Conservation (phyloP, 2,329 filamentous ascomycete genomes). For the Cadophora gregata region DNA sequence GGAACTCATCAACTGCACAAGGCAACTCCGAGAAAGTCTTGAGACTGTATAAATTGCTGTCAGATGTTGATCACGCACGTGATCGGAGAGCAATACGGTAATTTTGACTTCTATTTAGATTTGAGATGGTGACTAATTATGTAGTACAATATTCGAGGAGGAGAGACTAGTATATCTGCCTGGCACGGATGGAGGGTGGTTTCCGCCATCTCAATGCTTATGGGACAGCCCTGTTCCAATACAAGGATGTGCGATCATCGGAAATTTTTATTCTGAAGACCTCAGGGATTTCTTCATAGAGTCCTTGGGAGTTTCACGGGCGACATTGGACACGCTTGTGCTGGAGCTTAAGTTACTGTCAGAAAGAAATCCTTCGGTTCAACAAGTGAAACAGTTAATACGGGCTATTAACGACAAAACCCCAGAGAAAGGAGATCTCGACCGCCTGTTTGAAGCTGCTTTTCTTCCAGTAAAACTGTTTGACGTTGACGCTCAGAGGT, state of each 20-base stretch:
- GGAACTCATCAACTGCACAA: neutral
- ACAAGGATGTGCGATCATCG: constrained; percentile 23
- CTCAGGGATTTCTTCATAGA: constrained; percentile 25
- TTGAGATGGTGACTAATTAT: constrained; percentile 11
- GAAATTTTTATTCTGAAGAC: constrained; percentile 19
- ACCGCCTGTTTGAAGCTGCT: neutral
- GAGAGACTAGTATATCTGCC: constrained; percentile 29
- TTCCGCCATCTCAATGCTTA: constrained; percentile 32
- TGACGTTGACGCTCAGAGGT: constrained; percentile 12
- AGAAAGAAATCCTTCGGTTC: constrained; percentile 13
- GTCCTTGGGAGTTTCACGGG: constrained; percentile 28
- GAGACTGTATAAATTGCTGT: neutral
- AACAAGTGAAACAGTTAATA: constrained; percentile 18
- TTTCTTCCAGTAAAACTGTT: constrained; percentile 20
- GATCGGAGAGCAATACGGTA: neutral
- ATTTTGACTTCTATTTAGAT: neutral
- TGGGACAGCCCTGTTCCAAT: constrained; percentile 34
- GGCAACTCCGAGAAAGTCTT: neutral
- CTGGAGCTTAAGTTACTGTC: constrained; percentile 24
- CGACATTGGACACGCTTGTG: constrained; percentile 28
- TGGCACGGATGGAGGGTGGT: constrained; percentile 20
- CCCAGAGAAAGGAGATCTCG: constrained; percentile 21
- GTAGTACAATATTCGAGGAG: constrained; percentile 25
- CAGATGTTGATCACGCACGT: neutral
- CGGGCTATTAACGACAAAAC: constrained; percentile 29